Evolutionary conservation across 2,329 filamentous ascomycete genomes (phyloP).

Genomic region (Colletotrichum nymphaeae): DNA sequence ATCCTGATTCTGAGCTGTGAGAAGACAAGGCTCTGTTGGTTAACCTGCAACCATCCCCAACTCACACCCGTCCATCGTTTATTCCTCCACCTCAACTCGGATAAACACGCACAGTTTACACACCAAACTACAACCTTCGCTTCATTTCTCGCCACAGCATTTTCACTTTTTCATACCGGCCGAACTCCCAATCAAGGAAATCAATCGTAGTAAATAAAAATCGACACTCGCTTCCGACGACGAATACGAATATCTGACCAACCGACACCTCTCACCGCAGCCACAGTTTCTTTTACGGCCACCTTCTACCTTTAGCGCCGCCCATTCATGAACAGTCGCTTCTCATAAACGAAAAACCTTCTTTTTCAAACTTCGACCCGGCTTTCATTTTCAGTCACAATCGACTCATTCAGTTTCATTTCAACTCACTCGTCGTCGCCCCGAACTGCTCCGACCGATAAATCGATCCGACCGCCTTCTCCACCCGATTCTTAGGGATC

Average conservation of each 20-base stretch:
- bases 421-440: not conserved
- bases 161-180: constrained; percentile 1
- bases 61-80: not conserved
- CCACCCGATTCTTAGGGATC: not conserved
- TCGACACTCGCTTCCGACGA: not conserved
- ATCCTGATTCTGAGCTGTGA: not conserved
- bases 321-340: constrained; percentile 21
- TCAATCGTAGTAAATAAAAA: not conserved
- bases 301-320: not conserved
- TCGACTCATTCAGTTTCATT: not conserved
- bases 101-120: not conserved
- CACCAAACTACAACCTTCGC: not conserved
- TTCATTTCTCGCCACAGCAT: not conserved
- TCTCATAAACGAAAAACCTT: constrained; percentile 1
- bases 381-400: not conserved
- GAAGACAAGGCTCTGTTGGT: not conserved
- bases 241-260: not conserved
- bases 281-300: not conserved
- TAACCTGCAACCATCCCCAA: constrained; percentile 11
- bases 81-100: not conserved
- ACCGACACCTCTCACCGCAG: not conserved
- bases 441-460: not conserved
- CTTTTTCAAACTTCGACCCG: not conserved
- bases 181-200: not conserved
- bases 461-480: not conserved